Conservation (phyloP, 768 basidiomycete species). For the Udeniomyces megalosporus region DNA sequence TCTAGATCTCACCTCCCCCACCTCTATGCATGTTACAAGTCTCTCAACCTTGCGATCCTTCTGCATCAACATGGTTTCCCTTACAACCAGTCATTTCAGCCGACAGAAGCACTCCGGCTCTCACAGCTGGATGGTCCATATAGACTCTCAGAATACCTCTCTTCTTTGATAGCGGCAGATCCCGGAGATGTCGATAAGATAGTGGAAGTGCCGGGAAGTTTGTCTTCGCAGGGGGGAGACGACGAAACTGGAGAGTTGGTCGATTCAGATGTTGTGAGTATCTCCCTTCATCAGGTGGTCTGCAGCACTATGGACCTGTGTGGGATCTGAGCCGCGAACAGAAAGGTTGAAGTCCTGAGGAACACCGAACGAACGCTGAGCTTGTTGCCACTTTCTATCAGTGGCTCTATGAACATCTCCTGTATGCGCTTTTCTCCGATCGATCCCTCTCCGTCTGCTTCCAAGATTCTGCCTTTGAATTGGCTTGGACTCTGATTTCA, state of each 20-base stretch:
- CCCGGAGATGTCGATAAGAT: not conserved
- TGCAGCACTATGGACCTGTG: not conserved
- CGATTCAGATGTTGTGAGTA: slow-evolving; percentile 1
- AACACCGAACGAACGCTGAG: too few relatives aligned
- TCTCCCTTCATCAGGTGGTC: not conserved
- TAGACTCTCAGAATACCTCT: slow-evolving; percentile 13
- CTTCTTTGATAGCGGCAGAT: not conserved
- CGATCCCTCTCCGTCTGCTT: not conserved
- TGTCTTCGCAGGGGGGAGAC: not conserved
- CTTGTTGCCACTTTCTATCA: too few relatives aligned
- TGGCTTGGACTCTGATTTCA: not conserved
- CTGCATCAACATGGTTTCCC: too few relatives aligned
- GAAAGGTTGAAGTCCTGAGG: too few relatives aligned
- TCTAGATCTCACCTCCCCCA: too few relatives aligned
- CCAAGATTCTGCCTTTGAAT: not conserved
- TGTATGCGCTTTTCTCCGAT: too few relatives aligned
- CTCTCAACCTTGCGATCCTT: too few relatives aligned
- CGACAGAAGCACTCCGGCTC: too few relatives aligned
- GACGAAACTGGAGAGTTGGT: not conserved
- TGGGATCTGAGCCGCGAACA: too few relatives aligned
- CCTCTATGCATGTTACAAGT: too few relatives aligned
- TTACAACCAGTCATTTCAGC: too few relatives aligned
- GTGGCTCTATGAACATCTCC: slow-evolving; percentile 32
- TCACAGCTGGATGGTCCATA: not conserved
- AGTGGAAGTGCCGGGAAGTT: not conserved